Evolutionary conservation across 1,284 basidiomycete genomes (phyloP).

Genomic region (Ceratobasidium sp.): DNA sequence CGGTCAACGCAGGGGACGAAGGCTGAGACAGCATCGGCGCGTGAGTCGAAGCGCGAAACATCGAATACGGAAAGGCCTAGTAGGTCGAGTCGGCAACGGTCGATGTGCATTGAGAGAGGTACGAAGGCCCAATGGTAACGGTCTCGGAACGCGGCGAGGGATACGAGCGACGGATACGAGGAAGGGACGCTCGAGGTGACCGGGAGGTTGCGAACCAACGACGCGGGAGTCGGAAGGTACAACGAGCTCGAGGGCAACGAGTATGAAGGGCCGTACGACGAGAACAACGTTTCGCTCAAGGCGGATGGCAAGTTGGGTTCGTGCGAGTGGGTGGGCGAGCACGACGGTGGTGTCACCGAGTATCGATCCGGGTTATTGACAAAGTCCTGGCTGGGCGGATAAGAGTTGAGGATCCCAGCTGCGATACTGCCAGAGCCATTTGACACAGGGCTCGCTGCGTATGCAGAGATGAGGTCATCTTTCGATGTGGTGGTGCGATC

Average conservation of each 20-base stretch:
- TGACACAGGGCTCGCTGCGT: too few species aligned
- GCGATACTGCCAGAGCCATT: conserved; percentile 38
- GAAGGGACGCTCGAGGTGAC: conserved; percentile 19
- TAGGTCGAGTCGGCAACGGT: neutral
- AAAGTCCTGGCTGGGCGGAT: conserved; percentile 8
- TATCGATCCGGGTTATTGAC: conserved; percentile 18
- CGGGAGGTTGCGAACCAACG: conserved; percentile 39
- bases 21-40: conserved; percentile 44
- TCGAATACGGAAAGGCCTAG: conserved; percentile 19
- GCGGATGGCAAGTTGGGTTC: conserved; percentile 30
- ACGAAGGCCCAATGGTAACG: conserved; percentile 32
- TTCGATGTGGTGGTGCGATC: too few species aligned
- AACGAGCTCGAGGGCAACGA: conserved; percentile 19
- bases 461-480: too few species aligned
- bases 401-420: conserved; percentile 3
- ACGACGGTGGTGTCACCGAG: conserved; percentile 17
- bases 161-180: conserved; percentile 27
- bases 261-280: conserved; percentile 15
- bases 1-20: conserved; percentile 43
- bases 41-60: conserved; percentile 31
- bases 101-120: conserved; percentile 15
- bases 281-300: conserved; percentile 2
- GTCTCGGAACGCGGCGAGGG: conserved; percentile 40
- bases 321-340: conserved; percentile 32
- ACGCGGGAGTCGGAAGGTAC: conserved; percentile 36